Conservation (phyloP, 345 rosid genomes). For the Clarkia xantiana region DNA sequence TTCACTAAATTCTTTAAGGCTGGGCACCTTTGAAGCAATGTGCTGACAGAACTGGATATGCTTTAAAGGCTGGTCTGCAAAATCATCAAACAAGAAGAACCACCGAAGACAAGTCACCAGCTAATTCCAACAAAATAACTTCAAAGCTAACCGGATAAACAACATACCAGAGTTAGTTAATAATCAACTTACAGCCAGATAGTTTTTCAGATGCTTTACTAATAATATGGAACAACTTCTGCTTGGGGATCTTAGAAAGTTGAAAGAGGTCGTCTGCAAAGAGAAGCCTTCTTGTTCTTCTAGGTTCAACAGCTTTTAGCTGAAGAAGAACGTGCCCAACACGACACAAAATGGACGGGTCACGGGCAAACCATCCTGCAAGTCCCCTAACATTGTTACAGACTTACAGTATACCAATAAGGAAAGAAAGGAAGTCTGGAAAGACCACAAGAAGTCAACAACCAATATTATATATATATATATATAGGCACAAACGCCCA, state of each 20-base stretch:
- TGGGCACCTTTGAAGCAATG: slow-evolving; percentile 54
- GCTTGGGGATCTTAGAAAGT: slow-evolving; percentile 67
- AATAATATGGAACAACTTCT: slow-evolving; percentile 46
- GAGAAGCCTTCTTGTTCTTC: slow-evolving; percentile 40
- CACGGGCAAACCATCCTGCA: slow-evolving; percentile 81
- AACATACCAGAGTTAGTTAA: slow-evolving; percentile 1
- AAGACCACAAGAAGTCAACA: no score
- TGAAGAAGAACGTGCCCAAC: slow-evolving; percentile 67
- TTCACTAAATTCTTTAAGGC: slow-evolving; percentile 44
- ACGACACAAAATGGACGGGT: slow-evolving; percentile 50
- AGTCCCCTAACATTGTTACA: slow-evolving; percentile 1
- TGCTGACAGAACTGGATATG: slow-evolving; percentile 49
- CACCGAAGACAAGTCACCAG: neutral
- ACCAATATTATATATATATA: no score
- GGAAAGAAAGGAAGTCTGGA: neutral
- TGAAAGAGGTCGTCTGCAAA: slow-evolving; percentile 86
- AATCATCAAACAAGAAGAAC: neutral
- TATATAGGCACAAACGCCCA: neutral
- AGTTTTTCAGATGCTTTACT: slow-evolving; percentile 60
- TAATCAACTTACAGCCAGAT: slow-evolving; percentile 68
- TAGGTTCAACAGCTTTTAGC: slow-evolving; percentile 43
- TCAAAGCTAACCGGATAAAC: neutral
- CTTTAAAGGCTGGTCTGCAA: slow-evolving; percentile 58
- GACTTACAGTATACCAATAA: neutral
- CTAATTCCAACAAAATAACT: neutral